Evolutionary conservation across 139 green algal genomes (phyloP).

Genomic region (Chlamydomonas eustigma): DNA sequence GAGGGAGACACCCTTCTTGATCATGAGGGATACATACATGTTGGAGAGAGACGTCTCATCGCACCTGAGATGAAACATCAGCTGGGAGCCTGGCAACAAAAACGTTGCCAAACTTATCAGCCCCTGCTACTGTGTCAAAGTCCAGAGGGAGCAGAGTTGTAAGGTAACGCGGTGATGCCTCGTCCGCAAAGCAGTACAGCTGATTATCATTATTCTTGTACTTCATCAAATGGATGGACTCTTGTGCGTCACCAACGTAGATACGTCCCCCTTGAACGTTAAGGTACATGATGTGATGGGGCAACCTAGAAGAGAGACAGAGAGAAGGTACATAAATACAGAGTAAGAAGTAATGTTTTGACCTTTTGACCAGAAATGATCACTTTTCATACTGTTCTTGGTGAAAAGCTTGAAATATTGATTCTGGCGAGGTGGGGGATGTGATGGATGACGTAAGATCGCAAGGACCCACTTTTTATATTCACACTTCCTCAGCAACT

Average conservation of each 20-base stretch:
- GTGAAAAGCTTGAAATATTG: too few relatives aligned
- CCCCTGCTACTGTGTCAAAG: slow-evolving; percentile 91
- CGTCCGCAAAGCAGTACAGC: slow-evolving; percentile 95
- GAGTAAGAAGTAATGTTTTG: too few relatives aligned
- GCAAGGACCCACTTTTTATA: slow-evolving; percentile 46
- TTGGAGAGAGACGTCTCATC: background rate
- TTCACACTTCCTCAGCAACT: slow-evolving; percentile 96
- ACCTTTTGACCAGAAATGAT: too few relatives aligned
- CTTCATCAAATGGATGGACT: slow-evolving; percentile 79
- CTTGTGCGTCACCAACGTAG: slow-evolving; percentile 80
- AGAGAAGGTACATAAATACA: too few relatives aligned
- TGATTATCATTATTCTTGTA: slow-evolving; percentile 72
- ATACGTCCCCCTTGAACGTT: slow-evolving; percentile 70
- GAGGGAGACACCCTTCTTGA: too few relatives aligned
- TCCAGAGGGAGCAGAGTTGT: slow-evolving; percentile 79
- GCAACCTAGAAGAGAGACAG: slow-evolving; percentile 10
- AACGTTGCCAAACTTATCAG: slow-evolving; percentile 97
- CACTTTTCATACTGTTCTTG: too few relatives aligned
- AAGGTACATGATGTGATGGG: slow-evolving; percentile 38
- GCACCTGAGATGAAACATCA: slow-evolving; percentile 79
- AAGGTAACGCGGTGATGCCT: slow-evolving; percentile 78
- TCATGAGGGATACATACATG: too few relatives aligned
- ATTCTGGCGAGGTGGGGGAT: background rate
- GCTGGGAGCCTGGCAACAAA: slow-evolving; percentile 77
- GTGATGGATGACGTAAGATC: background rate